Conservation (phyloP, 306 rosid genomes). For the Hylodesmum podocarpum region DNA sequence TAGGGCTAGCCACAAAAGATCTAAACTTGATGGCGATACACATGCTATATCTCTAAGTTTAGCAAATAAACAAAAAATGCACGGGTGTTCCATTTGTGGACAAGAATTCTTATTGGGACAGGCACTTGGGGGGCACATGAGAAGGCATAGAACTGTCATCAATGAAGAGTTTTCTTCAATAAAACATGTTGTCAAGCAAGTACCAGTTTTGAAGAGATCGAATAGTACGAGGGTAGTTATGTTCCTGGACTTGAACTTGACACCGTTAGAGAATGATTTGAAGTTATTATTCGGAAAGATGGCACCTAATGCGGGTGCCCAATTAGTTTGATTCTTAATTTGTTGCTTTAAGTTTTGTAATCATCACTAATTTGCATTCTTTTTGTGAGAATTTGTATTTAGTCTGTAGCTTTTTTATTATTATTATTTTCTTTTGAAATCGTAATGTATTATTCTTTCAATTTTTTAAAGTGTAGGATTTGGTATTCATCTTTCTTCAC, state of each 20-base stretch:
- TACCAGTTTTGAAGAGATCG: constrained; percentile 50
- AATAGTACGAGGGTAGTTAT: constrained; percentile 27
- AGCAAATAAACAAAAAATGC: constrained; percentile 42
- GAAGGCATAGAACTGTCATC: constrained; percentile 48
- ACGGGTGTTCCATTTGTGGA: constrained; percentile 70
- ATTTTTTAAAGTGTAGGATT: not conserved
- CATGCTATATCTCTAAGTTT: not conserved
- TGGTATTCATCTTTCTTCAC: not conserved
- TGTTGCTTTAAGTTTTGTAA: not conserved
- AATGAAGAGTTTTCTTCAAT: constrained; percentile 23
- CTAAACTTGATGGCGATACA: constrained; percentile 10
- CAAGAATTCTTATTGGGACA: constrained; percentile 65
- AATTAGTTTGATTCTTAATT: constrained; percentile 35
- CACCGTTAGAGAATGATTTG: constrained; percentile 82
- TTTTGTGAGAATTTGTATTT: not conserved
- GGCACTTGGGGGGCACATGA: constrained; percentile 91
- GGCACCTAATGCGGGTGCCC: constrained; percentile 48
- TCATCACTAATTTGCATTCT: not conserved
- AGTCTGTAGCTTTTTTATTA: too few species aligned
- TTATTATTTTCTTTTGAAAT: not conserved
- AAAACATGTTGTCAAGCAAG: not conserved
- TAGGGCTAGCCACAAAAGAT: constrained; percentile 71
- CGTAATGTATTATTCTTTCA: constrained; percentile 16
- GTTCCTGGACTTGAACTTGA: constrained; percentile 74
- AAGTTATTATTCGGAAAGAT: constrained; percentile 60